Conservation (phyloP, 2,329 filamentous ascomycete genomes). For the Sclerotinia subarctica region DNA sequence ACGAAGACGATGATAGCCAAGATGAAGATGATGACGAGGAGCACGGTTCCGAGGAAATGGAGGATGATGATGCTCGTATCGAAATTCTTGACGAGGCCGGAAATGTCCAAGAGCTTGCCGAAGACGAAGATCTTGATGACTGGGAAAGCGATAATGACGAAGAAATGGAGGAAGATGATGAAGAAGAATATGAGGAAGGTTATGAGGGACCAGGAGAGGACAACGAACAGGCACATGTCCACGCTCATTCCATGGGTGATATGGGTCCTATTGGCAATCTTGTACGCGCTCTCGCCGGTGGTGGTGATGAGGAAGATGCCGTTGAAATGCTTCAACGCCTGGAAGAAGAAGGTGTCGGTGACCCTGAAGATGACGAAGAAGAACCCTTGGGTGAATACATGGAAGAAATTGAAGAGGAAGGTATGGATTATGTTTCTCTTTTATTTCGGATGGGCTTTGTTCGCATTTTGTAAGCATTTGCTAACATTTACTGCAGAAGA, state of each 20-base stretch:
- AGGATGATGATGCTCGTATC: constrained; percentile 46
- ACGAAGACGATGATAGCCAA: constrained; percentile 46
- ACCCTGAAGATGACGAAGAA: constrained; percentile 48
- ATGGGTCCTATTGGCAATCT: constrained; percentile 50
- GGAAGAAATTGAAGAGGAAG: constrained; percentile 60
- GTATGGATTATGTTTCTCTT: constrained; percentile 37
- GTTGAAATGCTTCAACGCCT: constrained; percentile 41
- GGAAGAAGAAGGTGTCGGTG: constrained; percentile 41
- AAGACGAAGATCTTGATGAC: constrained; percentile 57
- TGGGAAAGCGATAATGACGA: constrained; percentile 63
- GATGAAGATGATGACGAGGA: constrained; percentile 55
- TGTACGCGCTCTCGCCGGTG: constrained; percentile 49
- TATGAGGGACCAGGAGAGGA: constrained; percentile 56
- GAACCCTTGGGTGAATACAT: constrained; percentile 48
- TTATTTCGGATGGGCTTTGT: neutral
- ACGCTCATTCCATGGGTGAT: constrained; percentile 44
- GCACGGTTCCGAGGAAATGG: constrained; percentile 43
- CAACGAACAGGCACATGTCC: constrained; percentile 49
- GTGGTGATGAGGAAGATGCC: constrained; percentile 30
- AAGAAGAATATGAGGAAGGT: constrained; percentile 52
- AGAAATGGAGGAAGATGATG: constrained; percentile 32
- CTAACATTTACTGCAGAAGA: constrained; percentile 46
- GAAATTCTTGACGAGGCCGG: constrained; percentile 64
- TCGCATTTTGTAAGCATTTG: constrained; percentile 24
- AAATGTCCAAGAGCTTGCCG: constrained; percentile 47